These are phyloP conservation scores for Suillus occidentalis DNA, from an alignment of 768 basidiomycete genomes.

Conservation along the genomic window DNA sequence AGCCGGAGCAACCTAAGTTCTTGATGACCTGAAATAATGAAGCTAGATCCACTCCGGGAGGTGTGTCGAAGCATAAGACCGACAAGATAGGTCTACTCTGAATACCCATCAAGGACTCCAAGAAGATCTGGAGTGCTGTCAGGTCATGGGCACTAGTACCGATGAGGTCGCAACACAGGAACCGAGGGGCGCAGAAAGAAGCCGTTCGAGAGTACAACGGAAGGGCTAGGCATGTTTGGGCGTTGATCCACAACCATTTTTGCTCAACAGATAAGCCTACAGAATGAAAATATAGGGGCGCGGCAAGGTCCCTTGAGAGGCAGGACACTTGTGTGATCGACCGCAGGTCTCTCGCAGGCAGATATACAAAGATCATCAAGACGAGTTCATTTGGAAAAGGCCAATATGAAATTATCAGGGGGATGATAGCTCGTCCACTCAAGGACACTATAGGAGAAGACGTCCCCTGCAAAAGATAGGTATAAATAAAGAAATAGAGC, in stretches of 20 bases:
- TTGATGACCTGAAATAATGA: not conserved
- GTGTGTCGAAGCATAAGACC: not conserved
- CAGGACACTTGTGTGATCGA: not conserved
- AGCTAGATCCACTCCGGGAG: not conserved
- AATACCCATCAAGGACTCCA: not conserved
- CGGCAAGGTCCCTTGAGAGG: not conserved
- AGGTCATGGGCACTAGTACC: not conserved
- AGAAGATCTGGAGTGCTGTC: constrained; percentile 2
- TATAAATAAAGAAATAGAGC: not conserved
- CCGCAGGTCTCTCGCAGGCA: not conserved
- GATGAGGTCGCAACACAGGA: not conserved
- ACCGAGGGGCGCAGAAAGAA: not conserved
- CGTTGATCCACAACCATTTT: not conserved
- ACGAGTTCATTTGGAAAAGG: not conserved
- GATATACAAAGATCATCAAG: not conserved
- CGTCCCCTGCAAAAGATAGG: not conserved
- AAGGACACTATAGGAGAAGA: not conserved
- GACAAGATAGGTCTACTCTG: not conserved
- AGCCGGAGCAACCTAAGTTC: not conserved
- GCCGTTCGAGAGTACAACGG: not conserved
- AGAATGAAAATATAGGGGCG: not conserved
- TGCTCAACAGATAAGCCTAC: not conserved
- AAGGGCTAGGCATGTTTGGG: constrained; percentile 1
- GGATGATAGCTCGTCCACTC: not conserved
- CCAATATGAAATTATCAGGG: not conserved